These are phyloP conservation scores for Knoxia roxburghii DNA, from an alignment of 257 asterid species.

Conservation along the genomic window DNA sequence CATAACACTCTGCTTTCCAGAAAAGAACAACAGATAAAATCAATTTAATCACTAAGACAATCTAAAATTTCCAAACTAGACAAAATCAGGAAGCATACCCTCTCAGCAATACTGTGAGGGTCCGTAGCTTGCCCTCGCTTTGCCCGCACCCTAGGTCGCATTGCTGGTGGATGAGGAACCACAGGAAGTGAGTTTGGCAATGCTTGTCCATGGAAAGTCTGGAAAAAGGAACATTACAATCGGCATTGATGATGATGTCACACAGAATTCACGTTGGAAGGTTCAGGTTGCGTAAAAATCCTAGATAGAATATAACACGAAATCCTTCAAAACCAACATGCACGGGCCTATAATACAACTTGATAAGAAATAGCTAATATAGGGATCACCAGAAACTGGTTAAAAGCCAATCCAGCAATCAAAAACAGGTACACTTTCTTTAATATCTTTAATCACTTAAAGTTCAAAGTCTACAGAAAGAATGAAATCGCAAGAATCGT, in stretches of 20 bases:
- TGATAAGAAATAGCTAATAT: background rate
- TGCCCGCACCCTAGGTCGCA: constrained; percentile 96
- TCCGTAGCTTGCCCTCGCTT: constrained; percentile 99
- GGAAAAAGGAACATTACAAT: constrained; percentile 11
- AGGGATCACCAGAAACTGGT: background rate
- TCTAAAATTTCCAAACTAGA: background rate
- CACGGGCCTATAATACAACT: background rate
- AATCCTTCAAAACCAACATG: constrained; percentile 2
- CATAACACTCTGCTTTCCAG: background rate
- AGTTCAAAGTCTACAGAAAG: background rate
- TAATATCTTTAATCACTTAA: background rate
- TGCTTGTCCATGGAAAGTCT: constrained; percentile 86
- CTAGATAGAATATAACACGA: background rate
- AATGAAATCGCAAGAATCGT: background rate
- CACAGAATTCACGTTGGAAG: background rate
- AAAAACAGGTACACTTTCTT: background rate
- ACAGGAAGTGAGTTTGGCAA: constrained; percentile 53
- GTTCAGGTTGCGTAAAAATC: background rate
- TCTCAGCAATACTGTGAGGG: constrained; percentile 99
- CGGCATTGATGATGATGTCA: constrained; percentile 7
- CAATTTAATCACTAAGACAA: constrained; percentile 4
- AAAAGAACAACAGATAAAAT: background rate
- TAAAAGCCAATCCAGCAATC: background rate
- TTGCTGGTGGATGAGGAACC: constrained; percentile 72
- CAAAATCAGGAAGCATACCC: constrained; percentile 52